Evolutionary conservation across 441 rosid species (phyloP).

Genomic region (Francoa sonchifolia): DNA sequence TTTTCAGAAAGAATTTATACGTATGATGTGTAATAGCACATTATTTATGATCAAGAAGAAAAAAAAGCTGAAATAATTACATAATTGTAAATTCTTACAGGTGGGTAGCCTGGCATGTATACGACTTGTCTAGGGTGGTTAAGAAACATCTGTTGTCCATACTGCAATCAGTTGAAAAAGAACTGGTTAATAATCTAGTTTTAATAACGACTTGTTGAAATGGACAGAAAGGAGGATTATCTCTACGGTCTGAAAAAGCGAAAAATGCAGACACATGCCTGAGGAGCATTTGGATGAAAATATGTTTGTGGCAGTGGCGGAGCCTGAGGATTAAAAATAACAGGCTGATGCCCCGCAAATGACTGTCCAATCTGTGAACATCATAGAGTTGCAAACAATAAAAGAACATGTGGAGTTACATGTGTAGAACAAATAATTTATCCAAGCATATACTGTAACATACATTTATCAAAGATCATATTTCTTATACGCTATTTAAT

Average conservation of each 20-base stretch:
- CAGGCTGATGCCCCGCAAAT: constrained; percentile 57
- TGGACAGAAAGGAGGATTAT: too few relatives aligned
- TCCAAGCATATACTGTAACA: too few relatives aligned
- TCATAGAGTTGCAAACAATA: constrained; percentile 10
- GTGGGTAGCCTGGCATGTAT: constrained; percentile 62
- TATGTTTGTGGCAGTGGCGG: constrained; percentile 52
- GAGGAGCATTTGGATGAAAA: constrained; percentile 66
- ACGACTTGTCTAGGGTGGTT: constrained; percentile 54
- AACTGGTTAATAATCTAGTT: too few relatives aligned
- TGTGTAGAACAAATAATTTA: neutral
- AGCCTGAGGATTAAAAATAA: constrained; percentile 51
- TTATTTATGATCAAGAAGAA: neutral
- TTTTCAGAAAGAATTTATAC: too few relatives aligned
- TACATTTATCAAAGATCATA: too few relatives aligned
- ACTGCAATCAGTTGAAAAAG: constrained; percentile 29
- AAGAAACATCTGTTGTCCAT: constrained; percentile 55
- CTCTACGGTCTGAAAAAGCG: too few relatives aligned
- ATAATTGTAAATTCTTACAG: constrained; percentile 32
- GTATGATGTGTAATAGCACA: neutral
- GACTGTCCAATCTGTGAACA: constrained; percentile 50
- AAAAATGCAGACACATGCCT: too few relatives aligned
- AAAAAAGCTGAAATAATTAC: neutral
- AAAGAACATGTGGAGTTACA: neutral
- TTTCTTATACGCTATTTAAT: too few relatives aligned
- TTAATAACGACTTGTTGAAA: too few relatives aligned